Evolutionary conservation across 305 asterid genomes (phyloP).

Genomic region (Withania somnifera): DNA sequence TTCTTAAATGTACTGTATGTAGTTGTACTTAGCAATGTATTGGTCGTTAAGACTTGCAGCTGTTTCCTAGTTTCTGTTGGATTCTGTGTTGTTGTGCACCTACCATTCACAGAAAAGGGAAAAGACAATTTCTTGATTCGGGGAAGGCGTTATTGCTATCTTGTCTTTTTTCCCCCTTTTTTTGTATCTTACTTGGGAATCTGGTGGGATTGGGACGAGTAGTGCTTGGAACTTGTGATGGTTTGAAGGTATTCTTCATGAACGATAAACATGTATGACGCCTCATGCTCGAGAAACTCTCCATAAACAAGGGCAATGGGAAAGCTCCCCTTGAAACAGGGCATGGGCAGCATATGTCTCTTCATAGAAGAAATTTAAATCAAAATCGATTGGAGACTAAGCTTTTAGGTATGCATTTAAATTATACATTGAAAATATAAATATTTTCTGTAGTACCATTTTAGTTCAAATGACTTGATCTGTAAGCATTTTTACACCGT

Average conservation of each 20-base stretch:
- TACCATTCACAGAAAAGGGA: not conserved
- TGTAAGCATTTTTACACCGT: too few relatives aligned
- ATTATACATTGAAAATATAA: not conserved
- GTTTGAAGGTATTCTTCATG: not conserved
- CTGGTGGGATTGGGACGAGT: not conserved
- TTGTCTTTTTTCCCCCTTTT: not conserved
- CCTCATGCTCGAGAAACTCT: not conserved
- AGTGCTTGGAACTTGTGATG: not conserved
- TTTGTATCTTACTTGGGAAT: not conserved
- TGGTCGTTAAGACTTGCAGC: not conserved
- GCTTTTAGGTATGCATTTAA: not conserved
- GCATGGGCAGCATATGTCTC: not conserved
- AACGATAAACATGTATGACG: not conserved
- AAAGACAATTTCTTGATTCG: not conserved
- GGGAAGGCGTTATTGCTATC: not conserved
- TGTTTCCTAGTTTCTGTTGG: not conserved
- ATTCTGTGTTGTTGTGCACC: not conserved
- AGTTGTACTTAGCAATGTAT: not conserved
- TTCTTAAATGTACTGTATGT: not conserved
- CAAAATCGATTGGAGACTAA: not conserved
- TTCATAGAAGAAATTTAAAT: not conserved
- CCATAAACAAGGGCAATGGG: not conserved
- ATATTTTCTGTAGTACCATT: not conserved
- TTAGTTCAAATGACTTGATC: not conserved
- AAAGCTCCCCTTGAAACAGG: not conserved